Conservation (phyloP, 768 basidiomycete species). For the Lactarius indigo region DNA sequence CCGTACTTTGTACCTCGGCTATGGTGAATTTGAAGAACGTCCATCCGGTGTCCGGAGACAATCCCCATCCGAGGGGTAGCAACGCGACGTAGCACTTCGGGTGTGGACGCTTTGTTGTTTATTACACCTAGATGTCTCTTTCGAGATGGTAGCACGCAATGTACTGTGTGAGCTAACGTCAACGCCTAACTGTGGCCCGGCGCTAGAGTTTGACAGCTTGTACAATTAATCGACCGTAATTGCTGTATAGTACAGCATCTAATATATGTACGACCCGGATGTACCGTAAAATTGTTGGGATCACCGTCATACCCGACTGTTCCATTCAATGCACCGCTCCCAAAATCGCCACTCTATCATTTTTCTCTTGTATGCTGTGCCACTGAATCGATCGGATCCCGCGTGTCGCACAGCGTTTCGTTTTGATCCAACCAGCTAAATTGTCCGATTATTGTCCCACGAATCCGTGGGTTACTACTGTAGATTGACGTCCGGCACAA, state of each 20-base stretch:
- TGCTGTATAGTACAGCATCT: not conserved
- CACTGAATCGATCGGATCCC: not conserved
- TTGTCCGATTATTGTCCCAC: too few species aligned
- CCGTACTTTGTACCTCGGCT: not conserved
- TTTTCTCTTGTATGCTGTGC: not conserved
- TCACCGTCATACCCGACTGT: not conserved
- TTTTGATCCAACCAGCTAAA: too few species aligned
- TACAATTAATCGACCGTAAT: not conserved
- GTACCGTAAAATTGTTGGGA: not conserved
- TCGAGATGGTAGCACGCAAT: not conserved
- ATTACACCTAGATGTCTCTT: not conserved
- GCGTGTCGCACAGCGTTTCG: not conserved
- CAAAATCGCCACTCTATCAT: not conserved
- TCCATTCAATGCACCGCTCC: not conserved
- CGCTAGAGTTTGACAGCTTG: not conserved
- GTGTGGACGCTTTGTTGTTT: not conserved
- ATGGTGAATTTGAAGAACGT: not conserved
- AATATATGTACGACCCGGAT: not conserved
- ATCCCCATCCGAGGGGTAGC: not conserved
- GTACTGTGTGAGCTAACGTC: not conserved
- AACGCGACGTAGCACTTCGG: not conserved
- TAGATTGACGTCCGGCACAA: too few species aligned
- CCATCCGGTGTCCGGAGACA: not conserved
- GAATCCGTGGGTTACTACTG: too few species aligned
- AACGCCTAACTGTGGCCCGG: not conserved